Evolutionary conservation across 495 filamentous ascomycete species (phyloP).

Genomic region (Podospora appendiculata): DNA sequence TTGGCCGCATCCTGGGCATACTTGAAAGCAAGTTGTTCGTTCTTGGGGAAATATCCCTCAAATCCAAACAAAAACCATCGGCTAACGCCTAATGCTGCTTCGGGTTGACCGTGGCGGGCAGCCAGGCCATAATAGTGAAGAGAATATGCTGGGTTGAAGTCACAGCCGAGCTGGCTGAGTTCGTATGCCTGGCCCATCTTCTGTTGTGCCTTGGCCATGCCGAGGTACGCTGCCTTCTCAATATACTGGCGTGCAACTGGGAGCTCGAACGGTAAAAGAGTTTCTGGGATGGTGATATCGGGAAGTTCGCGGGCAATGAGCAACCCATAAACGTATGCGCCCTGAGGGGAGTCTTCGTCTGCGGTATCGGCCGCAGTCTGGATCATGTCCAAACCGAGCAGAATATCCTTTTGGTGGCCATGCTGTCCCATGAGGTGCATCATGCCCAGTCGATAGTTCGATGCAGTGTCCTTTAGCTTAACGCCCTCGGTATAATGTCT

Average conservation of each 20-base stretch:
- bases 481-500: slow-evolving; percentile 80
- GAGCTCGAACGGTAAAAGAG: slow-evolving; percentile 64
- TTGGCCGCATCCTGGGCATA: slow-evolving; percentile 84
- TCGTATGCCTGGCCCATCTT: slow-evolving; percentile 98
- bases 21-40: slow-evolving; percentile 83
- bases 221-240: slow-evolving; percentile 93
- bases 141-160: slow-evolving; percentile 87
- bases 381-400: slow-evolving; percentile 72
- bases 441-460: slow-evolving; percentile 92
- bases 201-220: slow-evolving; percentile 92
- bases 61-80: slow-evolving; percentile 98
- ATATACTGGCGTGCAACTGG: slow-evolving; percentile 76
- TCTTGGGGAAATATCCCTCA: slow-evolving; percentile 86
- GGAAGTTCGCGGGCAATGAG: slow-evolving; percentile 83
- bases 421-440: slow-evolving; percentile 94
- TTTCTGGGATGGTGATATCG: slow-evolving; percentile 70
- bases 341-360: slow-evolving; percentile 95
- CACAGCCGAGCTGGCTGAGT: slow-evolving; percentile 83
- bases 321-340: slow-evolving; percentile 96
- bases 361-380: slow-evolving; percentile 74
- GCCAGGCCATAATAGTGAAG: slow-evolving; percentile 95
- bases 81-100: slow-evolving; percentile 93
- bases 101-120: slow-evolving; percentile 75
- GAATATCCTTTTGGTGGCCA: slow-evolving; percentile 74
- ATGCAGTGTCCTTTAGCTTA: slow-evolving; percentile 76